phyloP scores from a whole-genome alignment of 2,329 filamentous ascomycete species.

The Penicillium sp. region DNA sequence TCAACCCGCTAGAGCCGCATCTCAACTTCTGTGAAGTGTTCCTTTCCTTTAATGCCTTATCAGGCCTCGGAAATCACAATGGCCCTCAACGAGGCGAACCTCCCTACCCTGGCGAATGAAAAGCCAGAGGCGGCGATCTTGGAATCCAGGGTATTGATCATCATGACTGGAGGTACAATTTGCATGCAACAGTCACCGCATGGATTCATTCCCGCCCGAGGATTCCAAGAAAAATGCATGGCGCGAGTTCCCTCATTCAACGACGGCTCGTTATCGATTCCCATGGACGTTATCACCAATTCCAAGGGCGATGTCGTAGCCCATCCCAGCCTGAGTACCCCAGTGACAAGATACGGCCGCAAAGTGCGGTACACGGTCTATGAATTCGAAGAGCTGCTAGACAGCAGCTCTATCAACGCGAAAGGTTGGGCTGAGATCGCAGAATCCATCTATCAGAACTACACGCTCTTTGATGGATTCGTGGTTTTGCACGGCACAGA shows the following conservation, averaged over 20 bases:
- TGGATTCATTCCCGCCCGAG: conserved; percentile 75
- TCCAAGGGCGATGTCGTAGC: conserved; percentile 48
- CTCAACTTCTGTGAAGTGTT: background rate
- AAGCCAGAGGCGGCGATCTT: conserved; percentile 43
- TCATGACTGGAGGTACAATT: conserved; percentile 80
- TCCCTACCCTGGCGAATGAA: conserved; percentile 24
- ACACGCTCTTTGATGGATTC: conserved; percentile 85
- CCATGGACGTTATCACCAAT: conserved; percentile 57
- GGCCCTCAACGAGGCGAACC: conserved; percentile 17
- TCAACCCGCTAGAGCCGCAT: background rate
- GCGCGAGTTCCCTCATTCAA: conserved; percentile 83
- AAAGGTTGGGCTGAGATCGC: conserved; percentile 85
- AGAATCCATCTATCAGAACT: conserved; percentile 75
- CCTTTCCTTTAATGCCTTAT: background rate
- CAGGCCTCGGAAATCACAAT: conserved; percentile 14
- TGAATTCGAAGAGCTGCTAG: conserved; percentile 80
- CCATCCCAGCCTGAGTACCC: conserved; percentile 73
- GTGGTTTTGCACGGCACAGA: conserved; percentile 90
- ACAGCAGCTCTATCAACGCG: conserved; percentile 87
- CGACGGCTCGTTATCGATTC: conserved; percentile 62
- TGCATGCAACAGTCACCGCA: conserved; percentile 83
- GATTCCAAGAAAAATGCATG: conserved; percentile 80
- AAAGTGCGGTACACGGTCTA: conserved; percentile 81
- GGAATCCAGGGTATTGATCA: conserved; percentile 80
- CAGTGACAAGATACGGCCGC: conserved; percentile 73